Evolutionary conservation across 371 early-diverging fungal genomes (phyloP).

Genomic region (Ecytonucleospora hepatopenaei): DNA sequence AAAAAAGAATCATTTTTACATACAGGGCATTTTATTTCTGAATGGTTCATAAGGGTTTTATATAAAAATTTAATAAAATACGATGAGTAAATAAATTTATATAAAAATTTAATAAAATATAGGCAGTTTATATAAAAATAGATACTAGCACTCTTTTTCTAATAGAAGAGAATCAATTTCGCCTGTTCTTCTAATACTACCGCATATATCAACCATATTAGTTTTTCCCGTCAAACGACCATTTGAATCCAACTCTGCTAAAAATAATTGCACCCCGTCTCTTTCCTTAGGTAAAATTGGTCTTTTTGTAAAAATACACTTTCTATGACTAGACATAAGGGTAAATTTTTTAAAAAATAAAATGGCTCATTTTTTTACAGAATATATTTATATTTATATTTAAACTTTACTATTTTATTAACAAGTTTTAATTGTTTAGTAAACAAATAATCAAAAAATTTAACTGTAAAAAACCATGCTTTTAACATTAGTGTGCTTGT

Average conservation of each 20-base stretch:
- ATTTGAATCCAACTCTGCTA: conserved; percentile 48
- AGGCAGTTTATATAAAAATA: not conserved
- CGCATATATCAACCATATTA: conserved; percentile 48
- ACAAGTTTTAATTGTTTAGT: not conserved
- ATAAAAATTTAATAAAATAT: conserved; percentile 6
- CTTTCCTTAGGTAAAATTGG: conserved; percentile 55
- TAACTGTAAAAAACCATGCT: not conserved
- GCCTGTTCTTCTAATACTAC: conserved; percentile 52
- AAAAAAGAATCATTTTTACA: conserved; percentile 83
- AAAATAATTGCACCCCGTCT: conserved; percentile 48
- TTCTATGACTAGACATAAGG: conserved; percentile 28
- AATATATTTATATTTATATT: conserved; percentile 1
- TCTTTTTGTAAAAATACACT: conserved; percentile 52
- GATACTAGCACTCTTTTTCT: conserved; percentile 7
- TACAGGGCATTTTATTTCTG: conserved; percentile 76
- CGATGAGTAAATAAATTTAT: not conserved
- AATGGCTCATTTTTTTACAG: not conserved
- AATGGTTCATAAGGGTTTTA: conserved; percentile 15
- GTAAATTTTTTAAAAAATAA: conserved; percentile 16
- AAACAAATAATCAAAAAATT: not conserved
- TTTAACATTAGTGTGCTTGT: too few relatives aligned
- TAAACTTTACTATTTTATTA: too few relatives aligned
- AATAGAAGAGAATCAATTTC: conserved; percentile 44
- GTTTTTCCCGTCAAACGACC: conserved; percentile 50
- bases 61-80: conserved; percentile 6